Evolutionary conservation across 1,139 yeast species (phyloP), one percentile per base, ranked within the genome.

Genomic region (Scheffersomyces titani): DNA sequence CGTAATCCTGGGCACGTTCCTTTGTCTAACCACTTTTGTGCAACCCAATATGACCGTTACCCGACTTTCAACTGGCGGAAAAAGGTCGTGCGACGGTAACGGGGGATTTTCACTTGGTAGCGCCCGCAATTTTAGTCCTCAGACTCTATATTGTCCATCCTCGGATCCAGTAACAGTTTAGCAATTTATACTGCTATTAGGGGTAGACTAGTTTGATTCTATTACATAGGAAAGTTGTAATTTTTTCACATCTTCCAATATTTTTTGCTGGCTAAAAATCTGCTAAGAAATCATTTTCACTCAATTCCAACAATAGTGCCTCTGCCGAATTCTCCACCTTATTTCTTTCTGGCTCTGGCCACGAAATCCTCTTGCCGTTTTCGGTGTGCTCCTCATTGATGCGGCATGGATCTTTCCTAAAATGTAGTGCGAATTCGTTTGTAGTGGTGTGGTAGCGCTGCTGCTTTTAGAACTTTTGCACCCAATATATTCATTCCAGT

Each of bases 31-130:
- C 44, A 21, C 51, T 59, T 50, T 59, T 59, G 55, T 19, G 52
- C 55, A 55, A 56, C 40, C 40, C 40, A 24, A 49, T 45, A 59
- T 59, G 54, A 57, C 60, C 57, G 57, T 56, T 57, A 49, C 56
- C 54, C 56, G 51, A 30, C 44, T 47, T 51, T 61, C 52, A 19
- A 61, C 58, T 61, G 63, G 63, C 19, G 36, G 51, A 49, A 19
- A 46, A 46, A 46, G n/a, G 49, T 46, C 49, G 49, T 46, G 49
- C 49, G 22, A 19, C 18, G 49, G 49, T 19, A 46, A 46, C 16
- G 22, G 49, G 40, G 40, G 40, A 30, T 30, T 30, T 30, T 30
- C 16, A 6, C 16, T 22, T 46, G 48, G 49, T 46, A 46, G 49
- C 49, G 49, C 49, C 0, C 3, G 24, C 3, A 6, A 13, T 20